phyloP scores from a whole-genome alignment of 108 stramenopile genomes.

The Nannochloropsis salina region DNA sequence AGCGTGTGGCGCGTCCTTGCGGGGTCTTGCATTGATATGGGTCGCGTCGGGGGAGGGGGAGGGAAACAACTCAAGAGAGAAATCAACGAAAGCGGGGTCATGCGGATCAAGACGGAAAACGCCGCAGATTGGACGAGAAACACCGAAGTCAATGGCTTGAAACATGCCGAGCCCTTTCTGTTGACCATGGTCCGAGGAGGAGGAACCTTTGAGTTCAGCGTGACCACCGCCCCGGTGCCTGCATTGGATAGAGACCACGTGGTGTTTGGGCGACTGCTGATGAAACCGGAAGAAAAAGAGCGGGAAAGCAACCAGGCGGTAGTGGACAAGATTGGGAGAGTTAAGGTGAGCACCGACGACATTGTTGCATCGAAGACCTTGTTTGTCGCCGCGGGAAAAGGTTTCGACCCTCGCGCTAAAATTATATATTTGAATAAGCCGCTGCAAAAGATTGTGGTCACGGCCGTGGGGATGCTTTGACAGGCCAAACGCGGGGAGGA shows the following conservation, averaged over 20 bases:
- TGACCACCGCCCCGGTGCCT: neutral
- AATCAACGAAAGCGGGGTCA: neutral
- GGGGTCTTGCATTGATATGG: neutral
- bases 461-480: constrained; percentile 5
- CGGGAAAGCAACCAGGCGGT: neutral
- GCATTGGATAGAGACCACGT: neutral
- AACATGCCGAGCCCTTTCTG: neutral
- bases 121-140: neutral
- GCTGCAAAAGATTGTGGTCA: constrained; percentile 17
- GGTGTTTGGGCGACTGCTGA: constrained; percentile 1
- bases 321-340: neutral
- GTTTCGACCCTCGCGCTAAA: neutral
- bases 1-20: neutral
- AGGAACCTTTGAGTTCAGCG: neutral
- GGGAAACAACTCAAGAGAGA: neutral
- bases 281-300: neutral
- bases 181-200: neutral
- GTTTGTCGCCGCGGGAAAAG: neutral
- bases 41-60: neutral
- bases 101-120: neutral
- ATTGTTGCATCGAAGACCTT: neutral
- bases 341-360: neutral
- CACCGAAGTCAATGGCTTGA: neutral
- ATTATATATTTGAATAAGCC: constrained; percentile 17
- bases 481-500: neutral